These are phyloP conservation scores for Pestalotiopsis sp. DNA, from an alignment of 2,329 filamentous ascomycete species.

Conservation along the genomic window DNA sequence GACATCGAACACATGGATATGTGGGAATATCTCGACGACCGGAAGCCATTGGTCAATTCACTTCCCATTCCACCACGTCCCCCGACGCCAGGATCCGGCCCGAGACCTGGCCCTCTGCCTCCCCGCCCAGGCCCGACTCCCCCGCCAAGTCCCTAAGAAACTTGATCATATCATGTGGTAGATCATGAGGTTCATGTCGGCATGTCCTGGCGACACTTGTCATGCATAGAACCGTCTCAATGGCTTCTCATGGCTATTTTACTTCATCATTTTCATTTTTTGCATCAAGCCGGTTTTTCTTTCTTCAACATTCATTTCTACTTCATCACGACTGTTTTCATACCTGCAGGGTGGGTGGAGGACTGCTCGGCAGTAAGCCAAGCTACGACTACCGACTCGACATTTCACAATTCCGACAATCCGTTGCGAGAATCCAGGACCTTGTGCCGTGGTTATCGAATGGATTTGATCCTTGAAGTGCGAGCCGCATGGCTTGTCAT, in stretches of 20 bases:
- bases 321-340: too few relatives aligned
- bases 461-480: too few relatives aligned
- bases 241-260: neutral
- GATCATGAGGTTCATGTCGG: neutral
- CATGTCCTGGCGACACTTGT: neutral
- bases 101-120: constrained; percentile 26
- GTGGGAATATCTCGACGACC: neutral
- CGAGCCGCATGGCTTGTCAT: too few relatives aligned
- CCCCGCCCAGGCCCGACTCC: constrained; percentile 31
- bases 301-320: too few relatives aligned
- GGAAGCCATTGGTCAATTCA: constrained; percentile 10
- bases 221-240: neutral
- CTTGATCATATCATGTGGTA: neutral
- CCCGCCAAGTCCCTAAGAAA: constrained; percentile 28
- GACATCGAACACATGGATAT: neutral
- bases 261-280: too few relatives aligned
- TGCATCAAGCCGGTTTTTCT: too few relatives aligned
- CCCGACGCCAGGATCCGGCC: constrained; percentile 29
- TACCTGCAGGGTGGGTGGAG: too few relatives aligned
- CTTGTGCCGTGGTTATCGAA: too few relatives aligned
- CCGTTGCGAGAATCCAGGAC: too few relatives aligned
- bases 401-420: too few relatives aligned
- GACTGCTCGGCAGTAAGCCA: too few relatives aligned
- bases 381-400: too few relatives aligned
- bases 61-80: constrained; percentile 30